These are phyloP conservation scores for Clonostachys chloroleuca DNA, from an alignment of 2,329 filamentous ascomycete species.

Conservation along the genomic window DNA sequence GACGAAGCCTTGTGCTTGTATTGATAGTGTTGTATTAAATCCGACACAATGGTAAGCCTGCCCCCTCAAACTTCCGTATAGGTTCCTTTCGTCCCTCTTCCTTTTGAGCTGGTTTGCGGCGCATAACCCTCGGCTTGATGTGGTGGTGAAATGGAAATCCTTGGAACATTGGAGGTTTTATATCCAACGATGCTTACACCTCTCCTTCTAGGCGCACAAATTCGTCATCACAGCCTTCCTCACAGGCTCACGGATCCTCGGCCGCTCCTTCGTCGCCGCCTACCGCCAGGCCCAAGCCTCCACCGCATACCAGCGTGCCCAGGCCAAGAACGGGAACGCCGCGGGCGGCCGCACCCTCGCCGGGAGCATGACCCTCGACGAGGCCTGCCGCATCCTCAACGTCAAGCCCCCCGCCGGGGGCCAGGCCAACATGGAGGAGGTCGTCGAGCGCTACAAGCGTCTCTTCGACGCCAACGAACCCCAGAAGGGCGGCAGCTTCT, in stretches of 20 bases:
- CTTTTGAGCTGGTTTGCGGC: no score
- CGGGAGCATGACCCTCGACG: constrained; percentile 83
- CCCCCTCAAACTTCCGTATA: no score
- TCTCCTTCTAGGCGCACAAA: constrained; percentile 71
- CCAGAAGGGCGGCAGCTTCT: constrained; percentile 94
- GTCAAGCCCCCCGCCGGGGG: constrained; percentile 78
- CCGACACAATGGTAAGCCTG: no score
- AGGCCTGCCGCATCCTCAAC: constrained; percentile 96
- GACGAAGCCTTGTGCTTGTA: no score
- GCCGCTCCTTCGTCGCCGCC: constrained; percentile 87
- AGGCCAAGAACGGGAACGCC: constrained; percentile 58
- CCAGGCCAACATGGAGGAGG: constrained; percentile 71
- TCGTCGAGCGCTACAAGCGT: constrained; percentile 86
- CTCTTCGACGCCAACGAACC: constrained; percentile 94
- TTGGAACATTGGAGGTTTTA: constrained; percentile 6
- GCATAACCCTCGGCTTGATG: no score
- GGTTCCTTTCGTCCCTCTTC: no score
- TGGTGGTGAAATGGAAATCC: no score
- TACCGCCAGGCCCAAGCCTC: constrained; percentile 93
- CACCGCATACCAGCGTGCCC: constrained; percentile 73
- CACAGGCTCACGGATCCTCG: constrained; percentile 85
- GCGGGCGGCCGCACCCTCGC: constrained; percentile 48
- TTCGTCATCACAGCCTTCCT: constrained; percentile 85
- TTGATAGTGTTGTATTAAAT: no score
- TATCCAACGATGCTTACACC: not conserved